A percentile compares a stretch with the other conserved stretches of the same genome.
Conservation (phyloP, 192 early-diverging fungal genomes). For the Allomyces macrogynus region DNA sequence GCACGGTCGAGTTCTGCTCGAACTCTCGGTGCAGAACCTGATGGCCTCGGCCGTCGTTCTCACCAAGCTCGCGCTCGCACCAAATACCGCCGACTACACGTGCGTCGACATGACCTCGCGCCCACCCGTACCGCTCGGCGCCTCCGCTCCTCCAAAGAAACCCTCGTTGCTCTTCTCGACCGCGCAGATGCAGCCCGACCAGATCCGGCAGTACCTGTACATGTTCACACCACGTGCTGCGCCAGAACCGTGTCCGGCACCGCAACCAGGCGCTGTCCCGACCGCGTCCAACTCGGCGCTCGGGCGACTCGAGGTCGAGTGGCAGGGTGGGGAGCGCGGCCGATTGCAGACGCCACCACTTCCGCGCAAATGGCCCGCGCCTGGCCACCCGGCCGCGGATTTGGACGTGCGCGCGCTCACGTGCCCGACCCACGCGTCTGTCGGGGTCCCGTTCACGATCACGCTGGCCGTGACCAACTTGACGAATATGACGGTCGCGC, state of each 20-base stretch:
- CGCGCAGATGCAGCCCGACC: background rate
- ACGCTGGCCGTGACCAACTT: background rate
- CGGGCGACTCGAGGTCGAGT: background rate
- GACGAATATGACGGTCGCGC: background rate
- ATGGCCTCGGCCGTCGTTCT: background rate
- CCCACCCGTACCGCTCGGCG: no score
- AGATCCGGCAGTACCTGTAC: background rate
- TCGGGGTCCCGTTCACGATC: background rate
- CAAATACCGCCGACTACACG: background rate
- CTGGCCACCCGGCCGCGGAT: background rate
- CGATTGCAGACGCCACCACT: background rate
- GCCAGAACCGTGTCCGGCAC: background rate
- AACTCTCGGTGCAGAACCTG: background rate
- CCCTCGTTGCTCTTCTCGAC: background rate
- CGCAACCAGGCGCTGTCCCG: background rate
- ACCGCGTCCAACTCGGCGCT: background rate
- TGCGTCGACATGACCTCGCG: background rate
- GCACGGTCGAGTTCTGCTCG: background rate
- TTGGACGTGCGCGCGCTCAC: background rate
- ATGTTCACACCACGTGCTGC: background rate
- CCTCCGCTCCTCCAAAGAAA: background rate
- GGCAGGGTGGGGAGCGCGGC: background rate
- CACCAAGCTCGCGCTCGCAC: background rate
- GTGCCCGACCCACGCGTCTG: background rate
- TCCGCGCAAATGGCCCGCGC: background rate